Base-by-base conservation (phyloP, 1,284 basidiomycete species). In the Ceratobasidium sp. region DNA sequence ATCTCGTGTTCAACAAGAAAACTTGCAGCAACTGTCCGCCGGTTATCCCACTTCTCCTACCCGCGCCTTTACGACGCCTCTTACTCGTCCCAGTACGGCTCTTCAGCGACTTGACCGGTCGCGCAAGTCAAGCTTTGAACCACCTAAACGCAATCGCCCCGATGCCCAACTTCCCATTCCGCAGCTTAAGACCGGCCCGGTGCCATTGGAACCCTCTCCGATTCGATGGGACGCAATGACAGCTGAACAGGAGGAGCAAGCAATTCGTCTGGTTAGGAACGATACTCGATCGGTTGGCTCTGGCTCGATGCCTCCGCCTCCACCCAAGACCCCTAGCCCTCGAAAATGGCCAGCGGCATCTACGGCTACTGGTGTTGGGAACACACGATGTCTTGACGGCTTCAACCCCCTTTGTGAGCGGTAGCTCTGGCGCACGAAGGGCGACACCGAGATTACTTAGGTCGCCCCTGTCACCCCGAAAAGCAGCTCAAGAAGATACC, bases 351-450 rank as follows among this genome's bases (percentile, higher is more conserved):
- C 45, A 10, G 13, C 45, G 20, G n/a, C n/a, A n/a, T n/a, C n/a
- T n/a, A 47, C 45, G 20, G 20, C 45, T 6, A 47, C 20, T 15
- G 45, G 45, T 12, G 20, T 47, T 47, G 45, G 60, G 35, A 42
- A 34, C 34, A 7, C 20, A 53, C n/a, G 60, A 65, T 13, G 60
- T 65, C 15, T 53, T 65, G 35, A 52, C 60, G 29, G 32, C 47
- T 47, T 65, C 60, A 20, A 65, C 60, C 4, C 47, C 60, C 8
- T 65, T 65, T 29, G 49, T 65, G 13, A 65, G 60, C 32, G 60
- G 60, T 5, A 27, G 32, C n/a, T n/a, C n/a, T n/a, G n/a, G n/a
- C 38, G 35, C 20, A 25, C 34, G 15, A 25, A 20, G 20, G 2
- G 27, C 22, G 12, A n/a, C 49, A 13, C 60, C 49, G 32, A 52